Percentiles rank a stretch among this genome's conserved stretches.
phyloP scores from a whole-genome alignment of 2,329 filamentous ascomycete species.

The Monilinia vaccinii-corymbosi region DNA sequence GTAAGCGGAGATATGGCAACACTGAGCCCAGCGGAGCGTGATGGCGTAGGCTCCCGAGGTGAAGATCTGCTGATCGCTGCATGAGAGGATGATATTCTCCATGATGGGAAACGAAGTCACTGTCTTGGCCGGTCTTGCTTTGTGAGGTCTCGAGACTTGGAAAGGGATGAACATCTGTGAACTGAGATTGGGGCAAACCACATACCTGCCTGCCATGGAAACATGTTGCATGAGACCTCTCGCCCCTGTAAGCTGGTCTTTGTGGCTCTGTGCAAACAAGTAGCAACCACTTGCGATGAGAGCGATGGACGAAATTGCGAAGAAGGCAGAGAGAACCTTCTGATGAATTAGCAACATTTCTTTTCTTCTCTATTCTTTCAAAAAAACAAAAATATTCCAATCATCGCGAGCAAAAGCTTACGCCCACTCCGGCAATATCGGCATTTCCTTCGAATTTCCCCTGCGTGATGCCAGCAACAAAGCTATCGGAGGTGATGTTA shows the following conservation, averaged over 20 bases:
- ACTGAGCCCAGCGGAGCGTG: neutral
- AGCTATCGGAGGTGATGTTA: neutral
- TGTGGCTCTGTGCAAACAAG: neutral
- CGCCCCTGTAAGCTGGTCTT: neutral
- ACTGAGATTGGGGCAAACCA: neutral
- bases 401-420: neutral
- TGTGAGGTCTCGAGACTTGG: neutral
- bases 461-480: neutral
- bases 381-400: no score
- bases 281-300: neutral
- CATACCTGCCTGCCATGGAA: neutral
- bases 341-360: neutral
- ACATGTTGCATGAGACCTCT: neutral
- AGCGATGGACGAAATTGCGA: neutral
- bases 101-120: neutral
- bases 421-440: neutral
- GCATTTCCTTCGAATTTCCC: neutral
- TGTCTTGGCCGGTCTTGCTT: neutral
- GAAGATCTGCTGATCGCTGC: neutral
- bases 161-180: neutral
- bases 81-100: neutral
- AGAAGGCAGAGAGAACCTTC: neutral
- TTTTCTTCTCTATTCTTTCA: no score
- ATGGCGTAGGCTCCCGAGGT: neutral
- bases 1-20: neutral